Evolutionary conservation across 441 rosid genomes (phyloP), one percentile per base, ranked within the genome.

Genomic region (Erysimum cheiri): DNA sequence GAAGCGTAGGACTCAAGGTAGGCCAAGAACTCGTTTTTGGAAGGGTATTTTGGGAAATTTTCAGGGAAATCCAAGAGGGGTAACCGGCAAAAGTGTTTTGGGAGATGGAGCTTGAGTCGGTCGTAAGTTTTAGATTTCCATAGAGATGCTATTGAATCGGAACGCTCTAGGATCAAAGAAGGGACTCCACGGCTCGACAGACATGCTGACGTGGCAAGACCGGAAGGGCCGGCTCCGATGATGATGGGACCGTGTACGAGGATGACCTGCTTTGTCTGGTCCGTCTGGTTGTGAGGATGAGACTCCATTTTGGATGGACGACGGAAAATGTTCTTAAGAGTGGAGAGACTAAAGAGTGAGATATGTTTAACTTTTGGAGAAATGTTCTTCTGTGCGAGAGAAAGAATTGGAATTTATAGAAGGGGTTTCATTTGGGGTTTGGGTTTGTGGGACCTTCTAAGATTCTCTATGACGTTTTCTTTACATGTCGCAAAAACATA

Each of bases 191-290:
- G 81, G 64, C 76, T 58, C 0, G 82, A 72, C 3, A 91, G 85
- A 72, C 97, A 88, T 40, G 98, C 99, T 1, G 97, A 75, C 0
- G 76, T 78, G 9, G 99, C 96, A 0, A 95, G 72, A 61, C 99
- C 99, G 22, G 99, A 90, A 9, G 99, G 98, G 4, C 99, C 99
- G 1, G 96, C 99, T 13, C 99, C 99, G 28, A 95, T 77, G 17
- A 92, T 88, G 53, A 94, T 83, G 24, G 97, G 92, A 3, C 91
- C 88, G 6, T 65, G 54, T 36, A 87, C 82, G 33, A 22, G 10
- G 61, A 75, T 49, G 48, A 75, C 40, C 13, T 74, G 65, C 32
- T 62, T 61, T 64, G 69, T 61, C 52, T 53, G 73, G 41, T 57
- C n/a, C 17, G 36, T 47, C 22, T 49, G 62, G 69, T 39, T 14